phyloP scores from a whole-genome alignment of 2,329 filamentous ascomycete genomes.

The Dactylellina leptospora region DNA sequence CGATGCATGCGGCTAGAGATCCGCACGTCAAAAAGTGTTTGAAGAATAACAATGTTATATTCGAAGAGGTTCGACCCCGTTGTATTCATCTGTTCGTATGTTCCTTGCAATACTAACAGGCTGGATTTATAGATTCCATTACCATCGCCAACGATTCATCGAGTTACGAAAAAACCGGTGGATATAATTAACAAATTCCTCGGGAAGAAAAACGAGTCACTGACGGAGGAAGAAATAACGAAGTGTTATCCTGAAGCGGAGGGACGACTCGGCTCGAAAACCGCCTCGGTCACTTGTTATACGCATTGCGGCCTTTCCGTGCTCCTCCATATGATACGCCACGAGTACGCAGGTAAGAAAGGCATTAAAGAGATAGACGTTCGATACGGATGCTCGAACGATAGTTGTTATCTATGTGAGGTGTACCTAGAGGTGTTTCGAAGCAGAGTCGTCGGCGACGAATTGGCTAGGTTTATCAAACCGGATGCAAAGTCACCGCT shows the following conservation, averaged over 20 bases:
- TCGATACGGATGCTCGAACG: conserved; percentile 16
- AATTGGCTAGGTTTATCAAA: not conserved
- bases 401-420: conserved; percentile 35
- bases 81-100: not conserved
- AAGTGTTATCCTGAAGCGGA: not conserved
- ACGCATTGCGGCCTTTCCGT: conserved; percentile 24
- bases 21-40: conserved; percentile 15
- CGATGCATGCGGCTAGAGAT: not conserved
- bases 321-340: conserved; percentile 3
- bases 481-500: not conserved
- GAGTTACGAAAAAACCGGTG: conserved; percentile 18
- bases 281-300: not conserved
- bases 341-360: not conserved
- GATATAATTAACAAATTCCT: conserved; percentile 21
- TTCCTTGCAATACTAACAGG: no score
- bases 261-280: not conserved
- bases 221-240: conserved; percentile 5
- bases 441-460: conserved; percentile 6
- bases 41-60: not conserved
- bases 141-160: not conserved
- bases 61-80: conserved; percentile 27
- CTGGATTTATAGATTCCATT: not conserved
- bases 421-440: conserved; percentile 14
- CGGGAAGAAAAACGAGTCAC: not conserved
- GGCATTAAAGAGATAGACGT: not conserved